Base-by-base conservation (phyloP, 345 rosid genomes). In the Salix exigua region DNA sequence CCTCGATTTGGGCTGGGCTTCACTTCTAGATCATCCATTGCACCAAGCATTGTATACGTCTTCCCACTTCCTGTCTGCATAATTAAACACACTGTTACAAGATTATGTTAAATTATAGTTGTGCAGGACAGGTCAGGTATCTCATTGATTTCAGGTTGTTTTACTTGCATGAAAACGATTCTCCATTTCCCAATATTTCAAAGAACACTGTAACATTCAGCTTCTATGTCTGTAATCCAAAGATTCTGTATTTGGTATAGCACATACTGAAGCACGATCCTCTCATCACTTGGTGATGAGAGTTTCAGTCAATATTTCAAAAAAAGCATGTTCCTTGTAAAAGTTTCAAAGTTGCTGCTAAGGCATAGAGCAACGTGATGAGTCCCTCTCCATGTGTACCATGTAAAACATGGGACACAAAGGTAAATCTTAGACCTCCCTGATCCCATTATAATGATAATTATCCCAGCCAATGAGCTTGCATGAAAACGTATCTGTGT, bases 1-100 rank as follows among this genome's bases (percentile, higher is more conserved):
- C 99, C 99, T 71, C 97, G 88, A 79, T 88, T 86, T 35, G 83
- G 83, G 80, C 96, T 93, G 77, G 97, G 96, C 85, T 87, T 89
- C 75, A 88, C 63, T 88, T 96, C 96, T 73, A 96, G 84, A 82
- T 86, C 93, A 77, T 88, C 90, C 48, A 93, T 90, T 77, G 89
- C 92, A 69, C 97, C 96, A 13, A 93, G 97, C 97, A 93, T 93
- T 64, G 99, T 91, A 79, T 88, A 82, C n/a, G 97, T 93, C 89
- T 96, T 96, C n/a, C 98, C 99, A 75, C 99, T 93, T 81, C 98
- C 97, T 68, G 99, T 96, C 98, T 96, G 90, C 86, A 88, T 17
- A 11, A 61, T 28, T 14, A 65, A 75, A 50, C 44, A 26, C 4
- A 6, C 31, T 33, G 9, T 38, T 37, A 65, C 38, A n/a, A 75